A percentile compares a stretch with the other conserved stretches of the same genome.
These are phyloP conservation scores for Diaporthe aspalathi DNA, from an alignment of 2,329 filamentous ascomycete genomes.

Conservation along the genomic window DNA sequence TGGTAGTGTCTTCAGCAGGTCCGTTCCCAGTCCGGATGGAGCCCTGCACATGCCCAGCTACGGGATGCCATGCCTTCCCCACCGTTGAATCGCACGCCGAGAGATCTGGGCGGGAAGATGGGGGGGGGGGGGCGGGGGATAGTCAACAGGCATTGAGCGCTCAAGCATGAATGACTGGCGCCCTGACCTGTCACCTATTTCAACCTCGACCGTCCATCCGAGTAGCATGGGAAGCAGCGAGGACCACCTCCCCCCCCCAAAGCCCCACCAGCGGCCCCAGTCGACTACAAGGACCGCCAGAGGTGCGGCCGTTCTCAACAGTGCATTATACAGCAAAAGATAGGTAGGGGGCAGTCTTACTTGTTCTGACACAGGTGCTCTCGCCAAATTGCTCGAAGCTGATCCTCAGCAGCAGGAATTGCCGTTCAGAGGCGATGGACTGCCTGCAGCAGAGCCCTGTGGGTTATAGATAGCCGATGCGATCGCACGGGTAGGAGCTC, in stretches of 20 bases:
- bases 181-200: constrained; percentile 1
- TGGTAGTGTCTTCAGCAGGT: constrained; percentile 24
- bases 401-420: neutral
- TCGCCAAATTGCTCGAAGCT: constrained; percentile 4
- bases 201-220: neutral
- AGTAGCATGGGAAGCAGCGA: constrained; percentile 9
- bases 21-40: constrained; percentile 15
- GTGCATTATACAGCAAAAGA: neutral
- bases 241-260: no score
- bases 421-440: neutral
- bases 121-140: neutral
- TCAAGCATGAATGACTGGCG: constrained; percentile 1
- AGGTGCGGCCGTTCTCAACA: neutral
- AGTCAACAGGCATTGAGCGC: neutral
- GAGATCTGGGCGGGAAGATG: neutral
- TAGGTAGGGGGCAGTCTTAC: neutral
- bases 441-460: neutral
- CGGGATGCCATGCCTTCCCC: constrained; percentile 31
- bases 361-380: neutral
- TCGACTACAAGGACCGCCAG: neutral
- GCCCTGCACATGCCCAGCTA: constrained; percentile 20
- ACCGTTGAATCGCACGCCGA: constrained; percentile 21
- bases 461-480: neutral
- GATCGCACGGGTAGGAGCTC: neutral
- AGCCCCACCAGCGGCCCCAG: neutral